A percentile compares a stretch with the other conserved stretches of the same genome.
phyloP scores from a whole-genome alignment of 2,329 filamentous ascomycete genomes.

The Drechmeria coniospora region DNA sequence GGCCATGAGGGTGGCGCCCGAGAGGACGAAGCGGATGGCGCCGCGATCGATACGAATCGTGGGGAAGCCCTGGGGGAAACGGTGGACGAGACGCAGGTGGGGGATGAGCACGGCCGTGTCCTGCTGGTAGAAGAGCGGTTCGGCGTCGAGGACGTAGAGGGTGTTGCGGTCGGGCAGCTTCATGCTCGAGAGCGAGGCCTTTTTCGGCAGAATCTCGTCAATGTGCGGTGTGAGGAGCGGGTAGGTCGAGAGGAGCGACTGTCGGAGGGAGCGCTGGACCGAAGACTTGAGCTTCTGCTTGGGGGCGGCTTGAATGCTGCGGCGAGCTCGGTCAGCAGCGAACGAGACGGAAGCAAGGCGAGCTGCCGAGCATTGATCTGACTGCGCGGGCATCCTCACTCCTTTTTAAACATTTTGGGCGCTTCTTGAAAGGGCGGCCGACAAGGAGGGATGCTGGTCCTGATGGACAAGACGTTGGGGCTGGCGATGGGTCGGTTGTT shows the following conservation, averaged over 20 bases:
- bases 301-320: constrained; percentile 57
- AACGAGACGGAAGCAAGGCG: no score
- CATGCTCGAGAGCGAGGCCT: constrained; percentile 74
- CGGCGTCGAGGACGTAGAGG: constrained; percentile 67
- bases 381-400: constrained; percentile 37
- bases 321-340: background rate
- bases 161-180: constrained; percentile 86
- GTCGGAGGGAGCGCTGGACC: constrained; percentile 72
- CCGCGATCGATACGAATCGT: constrained; percentile 84
- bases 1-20: constrained; percentile 89
- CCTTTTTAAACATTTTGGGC: constrained; percentile 78
- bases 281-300: constrained; percentile 98
- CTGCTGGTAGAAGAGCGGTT: constrained; percentile 85
- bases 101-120: constrained; percentile 60
- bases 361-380: no score
- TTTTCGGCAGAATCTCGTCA: constrained; percentile 91
- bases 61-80: constrained; percentile 72
- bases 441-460: no score
- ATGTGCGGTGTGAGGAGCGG: constrained; percentile 76
- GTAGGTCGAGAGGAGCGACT: constrained; percentile 69
- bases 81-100: constrained; percentile 78
- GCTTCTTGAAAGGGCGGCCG: no score
- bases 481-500: no score
- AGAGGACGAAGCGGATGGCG: constrained; percentile 90
- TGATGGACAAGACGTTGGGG: no score